Evolutionary conservation across 1,139 yeast genomes (phyloP).

Genomic region (Casaregolazyma suthepensis): DNA sequence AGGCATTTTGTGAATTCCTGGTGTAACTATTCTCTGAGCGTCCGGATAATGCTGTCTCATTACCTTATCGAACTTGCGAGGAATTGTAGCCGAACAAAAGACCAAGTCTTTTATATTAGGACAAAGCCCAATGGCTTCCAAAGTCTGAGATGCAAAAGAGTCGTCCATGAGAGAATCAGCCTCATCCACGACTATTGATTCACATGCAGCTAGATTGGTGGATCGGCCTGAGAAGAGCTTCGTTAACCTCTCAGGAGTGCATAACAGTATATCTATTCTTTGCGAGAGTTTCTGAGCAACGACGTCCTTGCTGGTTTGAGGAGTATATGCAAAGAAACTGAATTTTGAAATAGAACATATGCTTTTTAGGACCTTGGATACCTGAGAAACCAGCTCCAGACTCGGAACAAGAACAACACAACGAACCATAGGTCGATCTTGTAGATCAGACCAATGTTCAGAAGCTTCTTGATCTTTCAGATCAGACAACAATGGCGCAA

Average conservation of each 20-base stretch:
- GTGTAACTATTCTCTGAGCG: constrained; percentile 66
- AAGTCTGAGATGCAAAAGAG: constrained; percentile 69
- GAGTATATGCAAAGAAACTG: constrained; percentile 3
- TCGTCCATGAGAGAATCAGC: constrained; percentile 90
- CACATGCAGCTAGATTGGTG: constrained; percentile 28
- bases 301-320: neutral
- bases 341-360: constrained; percentile 4
- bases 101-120: constrained; percentile 56
- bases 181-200: constrained; percentile 78
- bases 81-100: constrained; percentile 87
- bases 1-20: constrained; percentile 78
- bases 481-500: constrained; percentile 67
- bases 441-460: constrained; percentile 22
- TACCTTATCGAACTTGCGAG: constrained; percentile 64
- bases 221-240: constrained; percentile 18
- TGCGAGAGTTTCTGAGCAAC: constrained; percentile 24
- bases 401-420: constrained; percentile 81
- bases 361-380: constrained; percentile 33
- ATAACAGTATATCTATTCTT: constrained; percentile 61
- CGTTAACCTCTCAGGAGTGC: constrained; percentile 57
- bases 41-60: constrained; percentile 59
- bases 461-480: constrained; percentile 43
- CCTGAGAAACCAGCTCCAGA: constrained; percentile 81
- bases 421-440: constrained; percentile 45
- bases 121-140: constrained; percentile 47